These are phyloP conservation scores for Aspergillus sparsus DNA, from an alignment of 495 filamentous ascomycete species.

Conservation along the genomic window DNA sequence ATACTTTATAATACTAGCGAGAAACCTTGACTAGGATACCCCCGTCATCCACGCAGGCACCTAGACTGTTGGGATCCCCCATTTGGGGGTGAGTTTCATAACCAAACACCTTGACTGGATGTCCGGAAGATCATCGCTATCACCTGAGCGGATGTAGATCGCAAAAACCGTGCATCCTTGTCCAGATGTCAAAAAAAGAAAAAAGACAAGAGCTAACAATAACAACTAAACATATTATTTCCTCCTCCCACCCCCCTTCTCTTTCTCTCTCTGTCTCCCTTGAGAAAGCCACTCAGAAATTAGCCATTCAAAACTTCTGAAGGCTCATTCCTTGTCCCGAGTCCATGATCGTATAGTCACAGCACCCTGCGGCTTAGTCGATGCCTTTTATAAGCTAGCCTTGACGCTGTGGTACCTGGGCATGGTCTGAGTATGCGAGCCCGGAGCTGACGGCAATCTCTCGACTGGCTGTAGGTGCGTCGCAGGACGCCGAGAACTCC, in stretches of 20 bases:
- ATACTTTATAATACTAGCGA: conserved; percentile 4
- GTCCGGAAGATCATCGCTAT: conserved; percentile 14
- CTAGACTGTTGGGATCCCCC: conserved; percentile 16
- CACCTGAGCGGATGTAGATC: conserved; percentile 22
- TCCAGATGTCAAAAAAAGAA: not conserved
- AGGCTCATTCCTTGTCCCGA: not conserved
- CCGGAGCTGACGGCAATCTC: conserved; percentile 22
- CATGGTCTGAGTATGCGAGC: conserved; percentile 7
- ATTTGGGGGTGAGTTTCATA: conserved; percentile 13
- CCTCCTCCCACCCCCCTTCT: too few species aligned
- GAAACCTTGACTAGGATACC: conserved; percentile 23
- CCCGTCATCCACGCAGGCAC: conserved; percentile 31
- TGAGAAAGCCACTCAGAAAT: not conserved
- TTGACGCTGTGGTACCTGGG: conserved; percentile 3
- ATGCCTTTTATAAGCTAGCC: not conserved
- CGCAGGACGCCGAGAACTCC: conserved; percentile 24
- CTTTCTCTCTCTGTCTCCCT: too few species aligned
- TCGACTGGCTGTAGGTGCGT: conserved; percentile 21
- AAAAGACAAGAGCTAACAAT: not conserved
- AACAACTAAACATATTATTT: not conserved
- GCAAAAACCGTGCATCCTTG: conserved; percentile 5
- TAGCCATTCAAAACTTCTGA: not conserved
- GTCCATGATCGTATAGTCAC: not conserved
- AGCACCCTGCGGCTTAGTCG: conserved; percentile 11
- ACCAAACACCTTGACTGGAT: conserved; percentile 6